Percentiles rank a stretch among this genome's conserved stretches.
Evolutionary conservation across 148 eudicot genomes (phyloP).

Genomic region (Hydrangea macrophylla): DNA sequence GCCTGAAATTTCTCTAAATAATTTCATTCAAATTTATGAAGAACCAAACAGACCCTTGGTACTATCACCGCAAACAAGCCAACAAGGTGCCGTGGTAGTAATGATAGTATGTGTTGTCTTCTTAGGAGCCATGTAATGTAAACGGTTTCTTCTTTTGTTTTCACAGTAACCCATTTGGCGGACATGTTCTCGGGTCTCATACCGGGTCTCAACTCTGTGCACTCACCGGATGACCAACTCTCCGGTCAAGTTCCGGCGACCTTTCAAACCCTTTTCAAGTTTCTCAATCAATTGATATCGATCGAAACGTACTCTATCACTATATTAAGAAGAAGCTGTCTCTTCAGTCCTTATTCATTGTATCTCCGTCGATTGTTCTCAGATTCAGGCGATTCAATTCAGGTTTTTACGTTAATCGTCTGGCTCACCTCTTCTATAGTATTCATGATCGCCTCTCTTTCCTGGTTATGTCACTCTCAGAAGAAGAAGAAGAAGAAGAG

Average conservation of each 20-base stretch:
- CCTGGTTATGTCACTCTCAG: background rate
- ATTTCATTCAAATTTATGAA: too few relatives aligned
- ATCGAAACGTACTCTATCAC: background rate
- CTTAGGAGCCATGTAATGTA: too few relatives aligned
- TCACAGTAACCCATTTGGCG: too few relatives aligned
- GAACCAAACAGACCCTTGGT: too few relatives aligned
- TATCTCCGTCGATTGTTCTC: background rate
- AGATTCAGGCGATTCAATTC: background rate
- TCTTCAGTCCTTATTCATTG: background rate
- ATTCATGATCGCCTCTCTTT: background rate
- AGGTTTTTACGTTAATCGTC: background rate
- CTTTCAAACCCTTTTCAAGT: background rate
- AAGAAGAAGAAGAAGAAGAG: too few relatives aligned
- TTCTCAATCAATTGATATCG: background rate
- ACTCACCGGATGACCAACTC: background rate
- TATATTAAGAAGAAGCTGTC: background rate
- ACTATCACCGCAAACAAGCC: too few relatives aligned
- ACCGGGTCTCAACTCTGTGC: conserved; percentile 15
- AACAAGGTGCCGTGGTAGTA: too few relatives aligned
- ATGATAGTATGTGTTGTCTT: too few relatives aligned
- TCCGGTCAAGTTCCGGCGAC: background rate
- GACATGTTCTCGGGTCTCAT: conserved; percentile 8
- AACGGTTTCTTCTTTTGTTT: too few relatives aligned
- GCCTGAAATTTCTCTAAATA: too few relatives aligned
- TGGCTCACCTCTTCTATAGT: background rate